phyloP scores from a whole-genome alignment of 2,329 filamentous ascomycete genomes.

The Penicillium sp. region DNA sequence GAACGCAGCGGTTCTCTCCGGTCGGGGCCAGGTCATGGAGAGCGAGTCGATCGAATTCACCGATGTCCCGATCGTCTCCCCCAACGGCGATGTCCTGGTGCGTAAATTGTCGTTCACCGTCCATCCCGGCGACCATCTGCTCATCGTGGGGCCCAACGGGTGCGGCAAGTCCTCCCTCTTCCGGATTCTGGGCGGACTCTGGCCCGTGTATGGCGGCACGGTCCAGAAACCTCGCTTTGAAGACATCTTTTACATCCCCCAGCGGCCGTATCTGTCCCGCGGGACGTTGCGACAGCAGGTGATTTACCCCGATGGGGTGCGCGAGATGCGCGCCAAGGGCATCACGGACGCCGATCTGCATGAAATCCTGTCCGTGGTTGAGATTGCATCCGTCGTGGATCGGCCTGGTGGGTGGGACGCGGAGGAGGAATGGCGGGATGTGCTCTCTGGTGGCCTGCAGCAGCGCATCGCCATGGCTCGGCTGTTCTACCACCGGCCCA shows the following conservation, averaged over 20 bases:
- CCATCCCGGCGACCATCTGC: slow-evolving; percentile 80
- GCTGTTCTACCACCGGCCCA: slow-evolving; percentile 88
- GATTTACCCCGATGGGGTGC: slow-evolving; percentile 88
- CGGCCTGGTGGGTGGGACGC: slow-evolving; percentile 85
- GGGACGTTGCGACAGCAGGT: slow-evolving; percentile 95
- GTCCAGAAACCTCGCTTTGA: slow-evolving; percentile 89
- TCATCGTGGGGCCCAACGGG: slow-evolving; percentile 95
- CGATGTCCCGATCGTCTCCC: slow-evolving; percentile 92
- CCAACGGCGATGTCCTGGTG: slow-evolving; percentile 91
- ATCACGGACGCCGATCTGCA: slow-evolving; percentile 80
- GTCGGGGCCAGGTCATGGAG: slow-evolving; percentile 79
- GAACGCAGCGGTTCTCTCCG: slow-evolving; percentile 79
- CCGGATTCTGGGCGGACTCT: slow-evolving; percentile 91
- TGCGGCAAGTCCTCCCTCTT: slow-evolving; percentile 97
- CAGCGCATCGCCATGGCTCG: slow-evolving; percentile 96
- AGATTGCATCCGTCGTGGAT: slow-evolving; percentile 79
- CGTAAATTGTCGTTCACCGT: slow-evolving; percentile 84
- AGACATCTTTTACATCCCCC: slow-evolving; percentile 97
- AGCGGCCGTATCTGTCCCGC: slow-evolving; percentile 88
- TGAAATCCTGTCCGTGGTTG: slow-evolving; percentile 73
- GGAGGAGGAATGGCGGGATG: slow-evolving; percentile 95
- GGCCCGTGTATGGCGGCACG: slow-evolving; percentile 95
- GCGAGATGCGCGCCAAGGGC: slow-evolving; percentile 82
- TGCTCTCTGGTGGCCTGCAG: slow-evolving; percentile 87
- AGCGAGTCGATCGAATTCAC: slow-evolving; percentile 82